Percentiles rank a stretch among this genome's conserved stretches.
Conservation (phyloP, 1,284 basidiomycete species). For the Cronartium quercuum region DNA sequence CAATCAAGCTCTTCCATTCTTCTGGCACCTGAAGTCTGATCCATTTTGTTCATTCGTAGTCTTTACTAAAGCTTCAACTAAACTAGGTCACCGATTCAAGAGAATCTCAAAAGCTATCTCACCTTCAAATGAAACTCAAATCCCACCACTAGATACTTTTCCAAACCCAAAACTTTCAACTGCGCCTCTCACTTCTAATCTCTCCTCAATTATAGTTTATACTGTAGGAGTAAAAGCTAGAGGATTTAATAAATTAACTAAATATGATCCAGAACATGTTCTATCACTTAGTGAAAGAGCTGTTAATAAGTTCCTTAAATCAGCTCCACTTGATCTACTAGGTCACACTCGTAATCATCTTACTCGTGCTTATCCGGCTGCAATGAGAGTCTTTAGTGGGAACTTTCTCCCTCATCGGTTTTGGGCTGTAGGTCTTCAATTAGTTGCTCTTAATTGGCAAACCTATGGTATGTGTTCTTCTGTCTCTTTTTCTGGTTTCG, state of each 20-base stretch:
- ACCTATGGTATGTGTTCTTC: conserved; percentile 64
- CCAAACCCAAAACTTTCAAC: conserved; percentile 11
- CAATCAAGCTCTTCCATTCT: background rate
- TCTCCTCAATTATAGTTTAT: conserved; percentile 78
- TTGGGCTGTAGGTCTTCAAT: conserved; percentile 83
- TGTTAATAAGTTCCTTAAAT: conserved; percentile 55
- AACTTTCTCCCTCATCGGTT: conserved; percentile 86
- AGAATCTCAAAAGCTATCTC: conserved; percentile 20
- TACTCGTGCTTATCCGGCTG: conserved; percentile 83
- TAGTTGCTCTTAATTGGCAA: conserved; percentile 98
- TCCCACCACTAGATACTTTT: background rate
- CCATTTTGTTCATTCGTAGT: background rate
- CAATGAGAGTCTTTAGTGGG: conserved; percentile 68
- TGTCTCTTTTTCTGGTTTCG: background rate
- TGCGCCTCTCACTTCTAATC: conserved; percentile 54
- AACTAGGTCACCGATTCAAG: conserved; percentile 19
- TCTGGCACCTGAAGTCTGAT: background rate
- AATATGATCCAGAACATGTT: conserved; percentile 79
- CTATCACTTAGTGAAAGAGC: conserved; percentile 86
- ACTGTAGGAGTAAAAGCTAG: conserved; percentile 92
- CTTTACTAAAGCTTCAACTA: conserved; percentile 23
- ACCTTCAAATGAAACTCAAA: background rate
- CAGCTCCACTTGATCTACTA: conserved; percentile 65
- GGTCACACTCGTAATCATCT: conserved; percentile 83
- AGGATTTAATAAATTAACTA: conserved; percentile 81